Conservation (phyloP, 306 rosid species). For the Dryas drummondii region DNA sequence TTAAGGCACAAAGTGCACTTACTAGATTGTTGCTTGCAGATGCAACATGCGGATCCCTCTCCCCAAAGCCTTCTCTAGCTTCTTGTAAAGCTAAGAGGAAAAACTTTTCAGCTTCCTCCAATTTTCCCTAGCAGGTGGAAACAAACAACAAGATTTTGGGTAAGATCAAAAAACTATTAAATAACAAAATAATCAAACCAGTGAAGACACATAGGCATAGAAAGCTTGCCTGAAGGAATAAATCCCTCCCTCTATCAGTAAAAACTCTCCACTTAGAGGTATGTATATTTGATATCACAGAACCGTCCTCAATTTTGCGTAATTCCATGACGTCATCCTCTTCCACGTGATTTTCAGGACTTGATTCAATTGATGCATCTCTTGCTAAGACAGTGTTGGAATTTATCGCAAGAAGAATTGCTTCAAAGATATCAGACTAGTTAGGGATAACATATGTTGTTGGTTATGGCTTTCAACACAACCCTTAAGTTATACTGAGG, state of each 20-base stretch:
- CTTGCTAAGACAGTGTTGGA: conserved; percentile 65
- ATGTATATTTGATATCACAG: conserved; percentile 78
- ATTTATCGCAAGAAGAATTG: conserved; percentile 58
- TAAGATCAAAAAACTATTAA: not conserved
- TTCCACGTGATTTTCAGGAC: conserved; percentile 40
- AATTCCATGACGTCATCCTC: conserved; percentile 42
- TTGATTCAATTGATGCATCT: conserved; percentile 42
- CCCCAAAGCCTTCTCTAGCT: conserved; percentile 92
- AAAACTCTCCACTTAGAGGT: conserved; percentile 97
- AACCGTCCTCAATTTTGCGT: conserved; percentile 76
- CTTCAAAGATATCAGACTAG: conserved; percentile 39
- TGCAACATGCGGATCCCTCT: conserved; percentile 88
- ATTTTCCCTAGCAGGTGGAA: conserved; percentile 56
- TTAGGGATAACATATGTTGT: not conserved
- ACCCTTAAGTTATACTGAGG: not conserved
- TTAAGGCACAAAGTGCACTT: conserved; percentile 14
- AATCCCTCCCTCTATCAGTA: conserved; percentile 75
- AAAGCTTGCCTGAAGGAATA: conserved; percentile 65
- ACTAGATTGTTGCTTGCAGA: conserved; percentile 96
- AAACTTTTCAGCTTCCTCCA: conserved; percentile 69
- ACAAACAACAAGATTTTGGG: conserved; percentile 3
- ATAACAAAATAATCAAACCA: conserved; percentile 13
- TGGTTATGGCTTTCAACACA: not conserved
- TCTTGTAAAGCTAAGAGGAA: conserved; percentile 75
- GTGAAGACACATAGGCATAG: not conserved